Conservation (phyloP, 257 asterid genomes). For the Ocimum tenuiflorum region DNA sequence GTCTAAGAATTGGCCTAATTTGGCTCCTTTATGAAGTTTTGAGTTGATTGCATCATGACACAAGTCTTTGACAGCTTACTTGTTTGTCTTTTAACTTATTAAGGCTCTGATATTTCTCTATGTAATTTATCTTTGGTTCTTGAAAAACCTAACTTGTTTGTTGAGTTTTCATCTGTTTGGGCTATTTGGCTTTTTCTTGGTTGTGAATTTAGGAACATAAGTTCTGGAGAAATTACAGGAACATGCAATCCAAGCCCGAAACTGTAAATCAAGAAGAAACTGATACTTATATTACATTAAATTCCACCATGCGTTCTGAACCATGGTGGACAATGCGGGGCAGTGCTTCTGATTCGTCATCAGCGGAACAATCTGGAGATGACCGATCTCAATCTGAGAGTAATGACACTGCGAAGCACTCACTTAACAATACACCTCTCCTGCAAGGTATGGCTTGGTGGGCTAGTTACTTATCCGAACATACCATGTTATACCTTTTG, state of each 20-base stretch:
- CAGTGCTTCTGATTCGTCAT: conserved; percentile 63
- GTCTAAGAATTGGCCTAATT: no score
- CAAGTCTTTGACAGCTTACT: not conserved
- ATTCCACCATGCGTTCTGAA: conserved; percentile 35
- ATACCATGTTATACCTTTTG: not conserved
- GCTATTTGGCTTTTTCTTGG: not conserved
- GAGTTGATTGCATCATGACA: not conserved
- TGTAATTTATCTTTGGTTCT: not conserved
- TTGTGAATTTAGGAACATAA: not conserved
- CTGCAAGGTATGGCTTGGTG: conserved; percentile 34
- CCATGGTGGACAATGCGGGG: conserved; percentile 56
- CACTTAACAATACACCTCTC: conserved; percentile 33
- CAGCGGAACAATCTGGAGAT: conserved; percentile 60
- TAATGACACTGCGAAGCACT: conserved; percentile 40
- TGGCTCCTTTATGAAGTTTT: no score
- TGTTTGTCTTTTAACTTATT: not conserved
- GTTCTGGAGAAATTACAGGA: conserved; percentile 22
- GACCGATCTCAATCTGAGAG: conserved; percentile 65
- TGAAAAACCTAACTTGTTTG: not conserved
- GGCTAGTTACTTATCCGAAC: not conserved
- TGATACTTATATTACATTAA: conserved; percentile 29
- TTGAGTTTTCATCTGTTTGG: not conserved
- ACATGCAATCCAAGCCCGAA: conserved; percentile 57
- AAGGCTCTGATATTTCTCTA: not conserved
- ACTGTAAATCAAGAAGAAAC: conserved; percentile 36